Base-by-base conservation (phyloP, 1,284 basidiomycete genomes). In the Trametes pubescens region DNA sequence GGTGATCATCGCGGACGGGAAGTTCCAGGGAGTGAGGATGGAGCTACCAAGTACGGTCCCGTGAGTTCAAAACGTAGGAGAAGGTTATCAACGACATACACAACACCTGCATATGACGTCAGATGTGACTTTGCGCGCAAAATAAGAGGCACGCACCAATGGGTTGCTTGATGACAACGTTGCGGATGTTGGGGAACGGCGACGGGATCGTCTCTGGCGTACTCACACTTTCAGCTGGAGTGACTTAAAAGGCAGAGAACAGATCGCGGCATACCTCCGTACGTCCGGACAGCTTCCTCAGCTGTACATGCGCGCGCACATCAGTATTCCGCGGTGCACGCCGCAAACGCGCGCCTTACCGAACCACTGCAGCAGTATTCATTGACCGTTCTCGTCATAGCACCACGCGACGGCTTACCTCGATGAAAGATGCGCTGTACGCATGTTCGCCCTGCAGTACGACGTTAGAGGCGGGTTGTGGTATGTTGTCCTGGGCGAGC, bases 151-250 rank as follows among this genome's bases (percentile, higher is more conserved):
- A 77, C 84, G 69, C 69, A 89, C 96, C 96, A 65, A 98, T 81
- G 7, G 96, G 96, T 77, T 99, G 96, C 79, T 96, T 96, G 71
- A 98, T 90, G n/a, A 94, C 91, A 21, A 98, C 79, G 75, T 97
- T 97, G 57, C 96, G 89, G 13, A 91, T 79, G 54, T 86, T 86
- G 1, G 89, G 82, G 38, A 92, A 77, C 0, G 93, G 79, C 9
- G 91, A 91, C 4, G 97, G 96, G 35, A 98, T 89, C 11, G 92
- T 88, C 78, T 97, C 94, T 86, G 69, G 21, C 21, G 14, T 11
- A 8, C 24, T 16, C 4, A 18, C 1, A 2, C 6, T 6, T 3
- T 49, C 13, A 57, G 34, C 10, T 0, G 11, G 6, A 24, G 44
- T 32, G 14, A 3, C 46, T n/a, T n/a, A n/a, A n/a, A n/a, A 8